Percentiles rank a stretch among this genome's conserved stretches.
Evolutionary conservation across 805 yeast genomes (phyloP).

Genomic region (Wickerhamiella azyma): DNA sequence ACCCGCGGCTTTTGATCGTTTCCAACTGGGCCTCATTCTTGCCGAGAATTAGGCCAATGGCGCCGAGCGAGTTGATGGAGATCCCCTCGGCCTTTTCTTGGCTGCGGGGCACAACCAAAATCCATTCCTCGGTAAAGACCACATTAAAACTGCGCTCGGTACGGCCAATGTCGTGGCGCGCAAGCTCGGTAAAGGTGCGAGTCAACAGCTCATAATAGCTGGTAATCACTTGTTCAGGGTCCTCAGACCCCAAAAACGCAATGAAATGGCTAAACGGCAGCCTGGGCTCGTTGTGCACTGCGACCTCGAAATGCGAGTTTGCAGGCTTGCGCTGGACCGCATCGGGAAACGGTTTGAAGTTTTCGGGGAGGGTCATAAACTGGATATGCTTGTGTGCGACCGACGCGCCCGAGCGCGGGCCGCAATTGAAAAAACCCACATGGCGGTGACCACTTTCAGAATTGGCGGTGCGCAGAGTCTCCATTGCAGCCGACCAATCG

Average conservation of each 20-base stretch:
- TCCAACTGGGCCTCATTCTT: slow-evolving; percentile 40
- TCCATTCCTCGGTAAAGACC: slow-evolving; percentile 67
- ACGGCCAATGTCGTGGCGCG: slow-evolving; percentile 24
- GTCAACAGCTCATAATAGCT: slow-evolving; percentile 61
- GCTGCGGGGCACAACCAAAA: slow-evolving; percentile 76
- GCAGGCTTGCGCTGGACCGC: slow-evolving; percentile 20
- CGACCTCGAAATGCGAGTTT: slow-evolving; percentile 7
- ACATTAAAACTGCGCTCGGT: slow-evolving; percentile 52
- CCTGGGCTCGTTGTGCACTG: slow-evolving; percentile 35
- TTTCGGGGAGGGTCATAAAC: slow-evolving; percentile 54
- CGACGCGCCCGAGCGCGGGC: slow-evolving; percentile 84
- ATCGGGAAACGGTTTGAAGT: slow-evolving; percentile 47
- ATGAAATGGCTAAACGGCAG: slow-evolving; percentile 74
- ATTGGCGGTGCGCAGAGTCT: slow-evolving; percentile 40
- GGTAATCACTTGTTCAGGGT: slow-evolving; percentile 35
- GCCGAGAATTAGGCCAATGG: slow-evolving; percentile 63
- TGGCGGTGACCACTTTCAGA: slow-evolving; percentile 34
- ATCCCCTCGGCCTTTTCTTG: slow-evolving; percentile 34
- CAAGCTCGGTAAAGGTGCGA: slow-evolving; percentile 41
- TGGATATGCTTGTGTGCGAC: slow-evolving; percentile 90
- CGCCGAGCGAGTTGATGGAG: slow-evolving; percentile 71
- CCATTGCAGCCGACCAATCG: slow-evolving; percentile 51
- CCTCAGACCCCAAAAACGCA: slow-evolving; percentile 37
- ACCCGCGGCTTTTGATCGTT: slow-evolving; percentile 10
- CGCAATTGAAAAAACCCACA: slow-evolving; percentile 81